Evolutionary conservation across 768 basidiomycete species (phyloP).

Genomic region (Boletus rubropictus): DNA sequence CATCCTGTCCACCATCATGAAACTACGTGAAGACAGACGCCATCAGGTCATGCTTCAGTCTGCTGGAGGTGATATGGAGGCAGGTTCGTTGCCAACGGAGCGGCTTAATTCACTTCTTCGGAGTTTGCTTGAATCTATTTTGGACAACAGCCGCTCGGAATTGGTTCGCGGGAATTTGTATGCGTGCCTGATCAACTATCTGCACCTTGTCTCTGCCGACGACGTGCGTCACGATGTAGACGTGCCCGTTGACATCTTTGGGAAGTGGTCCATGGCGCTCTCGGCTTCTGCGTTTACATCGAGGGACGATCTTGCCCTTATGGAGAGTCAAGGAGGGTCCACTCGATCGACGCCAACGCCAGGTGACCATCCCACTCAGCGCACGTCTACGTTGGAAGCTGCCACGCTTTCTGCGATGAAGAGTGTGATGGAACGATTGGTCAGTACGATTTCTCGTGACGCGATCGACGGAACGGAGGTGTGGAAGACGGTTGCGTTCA

Average conservation of each 20-base stretch:
- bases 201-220: slow-evolving; percentile 52
- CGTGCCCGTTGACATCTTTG: slow-evolving; percentile 11
- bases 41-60: slow-evolving; percentile 66
- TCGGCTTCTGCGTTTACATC: slow-evolving; percentile 33
- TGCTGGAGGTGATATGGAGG: slow-evolving; percentile 54
- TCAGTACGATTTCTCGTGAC: slow-evolving; percentile 74
- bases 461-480: slow-evolving; percentile 93
- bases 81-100: slow-evolving; percentile 73
- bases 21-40: slow-evolving; percentile 77
- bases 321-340: slow-evolving; percentile 34
- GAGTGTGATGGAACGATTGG: slow-evolving; percentile 62
- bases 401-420: slow-evolving; percentile 67
- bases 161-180: slow-evolving; percentile 93
- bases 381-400: slow-evolving; percentile 44
- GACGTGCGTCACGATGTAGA: slow-evolving; percentile 15
- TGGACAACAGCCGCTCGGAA: slow-evolving; percentile 74
- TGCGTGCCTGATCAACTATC: slow-evolving; percentile 82
- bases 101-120: slow-evolving; percentile 70
- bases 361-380: background rate
- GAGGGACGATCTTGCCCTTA: slow-evolving; percentile 37
- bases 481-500: slow-evolving; percentile 95
- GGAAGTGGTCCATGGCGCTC: slow-evolving; percentile 25
- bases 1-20: slow-evolving; percentile 76
- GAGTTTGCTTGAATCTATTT: slow-evolving; percentile 65
- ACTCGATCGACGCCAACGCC: slow-evolving; percentile 17